A percentile compares a stretch with the other conserved stretches of the same genome.
Evolutionary conservation across 352 stramenopile genomes (phyloP).

Genomic region (Pythium monospermum): DNA sequence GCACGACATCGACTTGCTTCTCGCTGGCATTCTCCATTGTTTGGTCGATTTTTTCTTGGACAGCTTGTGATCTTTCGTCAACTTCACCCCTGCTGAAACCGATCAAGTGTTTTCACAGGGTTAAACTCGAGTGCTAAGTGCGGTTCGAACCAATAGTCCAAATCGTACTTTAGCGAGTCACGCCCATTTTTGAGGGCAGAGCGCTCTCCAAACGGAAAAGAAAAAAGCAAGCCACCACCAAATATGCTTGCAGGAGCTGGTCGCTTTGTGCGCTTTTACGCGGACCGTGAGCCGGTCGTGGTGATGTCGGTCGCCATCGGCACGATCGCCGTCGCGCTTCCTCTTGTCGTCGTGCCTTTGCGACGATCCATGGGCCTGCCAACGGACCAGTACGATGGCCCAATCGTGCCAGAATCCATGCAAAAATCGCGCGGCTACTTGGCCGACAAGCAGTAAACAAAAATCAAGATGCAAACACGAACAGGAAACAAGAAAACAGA

Average conservation of each 20-base stretch:
- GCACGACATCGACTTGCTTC: constrained; percentile 59
- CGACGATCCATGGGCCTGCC: constrained; percentile 80
- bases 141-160: constrained; percentile 3
- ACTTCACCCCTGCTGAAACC: constrained; percentile 20
- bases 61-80: not conserved
- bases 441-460: constrained; percentile 33
- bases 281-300: constrained; percentile 82
- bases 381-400: constrained; percentile 88
- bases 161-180: not conserved
- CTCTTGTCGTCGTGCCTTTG: constrained; percentile 76
- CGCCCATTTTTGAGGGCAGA: too few species aligned
- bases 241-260: constrained; percentile 29
- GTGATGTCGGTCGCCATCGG: constrained; percentile 79
- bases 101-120: constrained; percentile 7
- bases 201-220: not conserved
- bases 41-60: not conserved
- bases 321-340: constrained; percentile 55
- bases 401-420: constrained; percentile 66
- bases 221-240: not conserved
- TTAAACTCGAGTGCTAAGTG: constrained; percentile 9
- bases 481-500: too few species aligned
- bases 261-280: constrained; percentile 82
- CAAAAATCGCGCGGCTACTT: constrained; percentile 74
- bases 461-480: too few species aligned
- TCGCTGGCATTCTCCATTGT: constrained; percentile 8